These are phyloP conservation scores for Centaurea solstitialis DNA, from an alignment of 129 eudicot genomes.

Conservation along the genomic window DNA sequence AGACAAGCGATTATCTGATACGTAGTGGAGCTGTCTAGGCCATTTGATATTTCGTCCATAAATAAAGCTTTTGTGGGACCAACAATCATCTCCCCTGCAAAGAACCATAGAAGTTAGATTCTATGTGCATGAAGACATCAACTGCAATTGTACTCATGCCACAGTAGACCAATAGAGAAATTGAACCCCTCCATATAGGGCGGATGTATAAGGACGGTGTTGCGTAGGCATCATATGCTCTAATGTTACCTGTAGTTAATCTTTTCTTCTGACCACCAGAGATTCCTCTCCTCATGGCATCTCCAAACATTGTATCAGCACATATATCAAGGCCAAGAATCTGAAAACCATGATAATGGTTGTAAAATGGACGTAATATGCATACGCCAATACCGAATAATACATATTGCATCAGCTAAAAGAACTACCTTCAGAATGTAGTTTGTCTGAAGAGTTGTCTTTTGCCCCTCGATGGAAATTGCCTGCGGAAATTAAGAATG, in stretches of 20 bases:
- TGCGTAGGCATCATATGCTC: neutral
- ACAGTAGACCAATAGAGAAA: neutral
- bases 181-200: neutral
- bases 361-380: neutral
- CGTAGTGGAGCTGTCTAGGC: constrained; percentile 91
- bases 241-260: constrained; percentile 67
- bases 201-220: neutral
- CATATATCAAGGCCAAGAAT: constrained; percentile 94
- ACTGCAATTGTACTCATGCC: neutral
- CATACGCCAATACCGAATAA: neutral
- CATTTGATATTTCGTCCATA: constrained; percentile 93
- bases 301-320: constrained; percentile 79
- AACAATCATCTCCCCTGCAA: constrained; percentile 83
- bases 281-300: constrained; percentile 85
- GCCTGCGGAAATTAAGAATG: constrained; percentile 31
- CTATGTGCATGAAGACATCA: neutral
- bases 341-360: constrained; percentile 32
- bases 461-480: constrained; percentile 53
- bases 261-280: constrained; percentile 97
- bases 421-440: constrained; percentile 51
- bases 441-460: constrained; percentile 53
- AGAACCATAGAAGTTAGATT: neutral
- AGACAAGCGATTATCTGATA: constrained; percentile 79
- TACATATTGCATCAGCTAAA: constrained; percentile 8
- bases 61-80: constrained; percentile 83